phyloP scores from a whole-genome alignment of 139 green algal genomes.

The Picochlorum sp. region DNA sequence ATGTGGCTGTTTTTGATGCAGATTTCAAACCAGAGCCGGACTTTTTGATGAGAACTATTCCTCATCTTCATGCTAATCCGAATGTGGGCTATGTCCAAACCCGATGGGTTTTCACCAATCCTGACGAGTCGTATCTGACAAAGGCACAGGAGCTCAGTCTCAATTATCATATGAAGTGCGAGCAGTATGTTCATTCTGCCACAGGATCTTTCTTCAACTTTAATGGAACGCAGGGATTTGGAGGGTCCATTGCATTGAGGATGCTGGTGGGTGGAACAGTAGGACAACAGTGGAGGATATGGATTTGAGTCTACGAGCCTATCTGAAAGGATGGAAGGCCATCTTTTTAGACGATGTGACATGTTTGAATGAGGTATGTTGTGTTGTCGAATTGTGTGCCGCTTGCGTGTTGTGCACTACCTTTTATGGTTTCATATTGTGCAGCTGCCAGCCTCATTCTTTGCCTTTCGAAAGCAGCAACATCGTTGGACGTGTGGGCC shows the following conservation, averaged over 20 bases:
- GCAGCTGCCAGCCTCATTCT: conserved; percentile 77
- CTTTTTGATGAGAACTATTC: conserved; percentile 61
- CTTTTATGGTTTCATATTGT: background rate
- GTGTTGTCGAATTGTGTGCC: background rate
- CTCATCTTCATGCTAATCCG: conserved; percentile 50
- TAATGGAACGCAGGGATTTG: conserved; percentile 76
- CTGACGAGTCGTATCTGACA: conserved; percentile 75
- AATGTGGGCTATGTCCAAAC: conserved; percentile 67
- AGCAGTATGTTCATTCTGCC: conserved; percentile 68
- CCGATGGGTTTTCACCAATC: conserved; percentile 76
- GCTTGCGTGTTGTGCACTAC: background rate
- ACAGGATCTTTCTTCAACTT: conserved; percentile 83
- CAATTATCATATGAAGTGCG: conserved; percentile 81
- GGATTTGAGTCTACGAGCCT: conserved; percentile 74
- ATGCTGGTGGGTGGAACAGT: conserved; percentile 82
- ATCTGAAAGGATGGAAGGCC: conserved; percentile 74
- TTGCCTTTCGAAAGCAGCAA: conserved; percentile 96
- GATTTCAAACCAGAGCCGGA: conserved; percentile 75
- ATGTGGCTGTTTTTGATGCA: conserved; percentile 79
- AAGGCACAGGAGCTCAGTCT: conserved; percentile 60
- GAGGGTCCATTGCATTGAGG: conserved; percentile 61
- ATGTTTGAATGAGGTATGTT: conserved; percentile 54
- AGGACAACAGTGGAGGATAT: conserved; percentile 94
- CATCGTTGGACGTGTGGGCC: conserved; percentile 86
- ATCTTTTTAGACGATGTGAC: conserved; percentile 78